Conservation (phyloP, 202 grass and related monocot species). For the Setaria italica region DNA sequence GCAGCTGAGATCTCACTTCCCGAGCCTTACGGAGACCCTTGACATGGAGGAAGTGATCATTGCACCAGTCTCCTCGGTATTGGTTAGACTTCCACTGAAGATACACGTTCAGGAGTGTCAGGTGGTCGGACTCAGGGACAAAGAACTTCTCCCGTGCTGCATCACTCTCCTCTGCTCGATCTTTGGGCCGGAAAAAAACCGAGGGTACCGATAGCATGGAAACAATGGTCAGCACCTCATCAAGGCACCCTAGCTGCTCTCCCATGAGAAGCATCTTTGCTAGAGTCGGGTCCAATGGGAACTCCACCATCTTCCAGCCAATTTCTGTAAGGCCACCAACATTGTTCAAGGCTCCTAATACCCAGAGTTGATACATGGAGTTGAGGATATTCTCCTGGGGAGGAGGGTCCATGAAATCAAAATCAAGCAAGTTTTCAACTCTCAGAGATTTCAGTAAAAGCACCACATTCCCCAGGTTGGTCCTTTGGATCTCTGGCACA, state of each 20-base stretch:
- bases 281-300: conserved; percentile 90
- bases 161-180: conserved; percentile 94
- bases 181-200: conserved; percentile 97
- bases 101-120: conserved; percentile 93
- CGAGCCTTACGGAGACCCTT: conserved; percentile 94
- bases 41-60: conserved; percentile 95
- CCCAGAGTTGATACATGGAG: conserved; percentile 99
- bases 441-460: conserved; percentile 92
- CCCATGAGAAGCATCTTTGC: conserved; percentile 99
- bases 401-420: conserved; percentile 99
- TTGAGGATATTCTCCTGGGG: conserved; percentile 99
- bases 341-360: conserved; percentile 95
- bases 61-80: conserved; percentile 97
- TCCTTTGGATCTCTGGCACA: conserved; percentile 96
- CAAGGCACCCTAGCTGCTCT: conserved; percentile 79
- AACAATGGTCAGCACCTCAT: conserved; percentile 94
- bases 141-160: conserved; percentile 98
- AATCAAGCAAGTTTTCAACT: conserved; percentile 96
- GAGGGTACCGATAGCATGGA: conserved; percentile 99
- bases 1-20: conserved; percentile 89
- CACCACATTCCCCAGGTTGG: conserved; percentile 96
- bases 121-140: conserved; percentile 94
- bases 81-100: conserved; percentile 95
- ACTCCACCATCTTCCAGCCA: conserved; percentile 99
- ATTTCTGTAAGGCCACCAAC: conserved; percentile 87